Base-by-base conservation (phyloP, 2,329 filamentous ascomycete genomes). In the Huntiella bhutanensis region DNA sequence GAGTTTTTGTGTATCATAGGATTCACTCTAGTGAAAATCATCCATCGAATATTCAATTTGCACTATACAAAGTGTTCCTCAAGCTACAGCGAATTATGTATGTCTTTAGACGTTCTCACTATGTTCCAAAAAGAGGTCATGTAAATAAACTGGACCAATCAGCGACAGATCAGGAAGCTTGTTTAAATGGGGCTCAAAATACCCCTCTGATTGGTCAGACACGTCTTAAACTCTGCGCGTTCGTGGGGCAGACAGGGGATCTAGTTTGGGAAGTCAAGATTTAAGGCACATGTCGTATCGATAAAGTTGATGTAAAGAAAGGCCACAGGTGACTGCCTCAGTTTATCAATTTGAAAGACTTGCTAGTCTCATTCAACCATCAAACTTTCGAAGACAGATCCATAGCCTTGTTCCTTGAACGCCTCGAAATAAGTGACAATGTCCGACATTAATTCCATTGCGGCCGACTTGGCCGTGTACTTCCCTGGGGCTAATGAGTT, bases 401-500 rank as follows among this genome's bases (percentile, higher is more conserved):
- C 19, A 33, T 43, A 17, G 11, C 1, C 15, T 41, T 41, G 22
- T 28, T 10, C 3, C 22, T 28, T 10, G 8, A 28, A 28, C 22
- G 7, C 22, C 8, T 28, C 22, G 22, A 40, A 16, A 43, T 32
- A 35, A 17, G 19, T 36, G n/a, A 43, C 36, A 22, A 48, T 48
- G 46, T 35, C 36, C 4, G 42, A 45, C 13, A n/a, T 37, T 4
- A 32, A 41, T 12, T 36, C 46, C n/a, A 41, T 41, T n/a, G 48
- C 44, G 16, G 48, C 41, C 36, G 63, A 68, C 54, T 55, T 70
- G 46, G 67, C 66, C 51, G 60, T 65, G 53, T 60, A 57, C 66
- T 65, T 88, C 75, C 50, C 64, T 55, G 56, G 68, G 60, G 56
- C 68, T 61, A 57, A 71, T 64, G 64, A 72, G 34, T 68, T 96